Percentiles rank a stretch among this genome's conserved stretches.
Evolutionary conservation across 2,329 filamentous ascomycete genomes (phyloP).

Genomic region (Cladosporium colombiae): DNA sequence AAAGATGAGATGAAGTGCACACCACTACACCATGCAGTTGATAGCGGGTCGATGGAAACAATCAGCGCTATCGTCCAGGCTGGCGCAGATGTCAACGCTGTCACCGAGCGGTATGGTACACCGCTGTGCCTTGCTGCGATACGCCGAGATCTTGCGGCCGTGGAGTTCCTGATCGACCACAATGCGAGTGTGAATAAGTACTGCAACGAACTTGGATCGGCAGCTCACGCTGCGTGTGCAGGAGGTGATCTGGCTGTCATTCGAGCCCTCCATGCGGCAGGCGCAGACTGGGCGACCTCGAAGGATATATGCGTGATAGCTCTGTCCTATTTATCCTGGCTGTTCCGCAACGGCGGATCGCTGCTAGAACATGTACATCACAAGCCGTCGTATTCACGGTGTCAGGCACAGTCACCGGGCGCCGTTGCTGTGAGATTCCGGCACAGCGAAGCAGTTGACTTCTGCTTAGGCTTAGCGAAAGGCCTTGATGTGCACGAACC

Average conservation of each 20-base stretch:
- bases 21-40: neutral
- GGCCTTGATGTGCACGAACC: neutral
- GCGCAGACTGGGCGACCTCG: neutral
- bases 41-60: neutral
- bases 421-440: neutral
- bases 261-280: neutral
- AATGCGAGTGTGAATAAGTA: neutral
- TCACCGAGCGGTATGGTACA: neutral
- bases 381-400: neutral
- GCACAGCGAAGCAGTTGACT: neutral
- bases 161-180: neutral
- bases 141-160: neutral
- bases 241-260: neutral
- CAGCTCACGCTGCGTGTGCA: neutral
- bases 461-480: neutral
- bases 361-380: neutral
- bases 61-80: neutral
- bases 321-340: neutral
- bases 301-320: neutral
- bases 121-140: neutral
- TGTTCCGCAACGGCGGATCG: neutral
- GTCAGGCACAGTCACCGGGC: neutral
- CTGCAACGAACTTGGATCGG: neutral
- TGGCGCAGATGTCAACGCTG: neutral
- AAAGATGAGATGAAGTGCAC: neutral